Base-by-base conservation (phyloP, 2,329 filamentous ascomycete species). In the Aspergillus clavatus region DNA sequence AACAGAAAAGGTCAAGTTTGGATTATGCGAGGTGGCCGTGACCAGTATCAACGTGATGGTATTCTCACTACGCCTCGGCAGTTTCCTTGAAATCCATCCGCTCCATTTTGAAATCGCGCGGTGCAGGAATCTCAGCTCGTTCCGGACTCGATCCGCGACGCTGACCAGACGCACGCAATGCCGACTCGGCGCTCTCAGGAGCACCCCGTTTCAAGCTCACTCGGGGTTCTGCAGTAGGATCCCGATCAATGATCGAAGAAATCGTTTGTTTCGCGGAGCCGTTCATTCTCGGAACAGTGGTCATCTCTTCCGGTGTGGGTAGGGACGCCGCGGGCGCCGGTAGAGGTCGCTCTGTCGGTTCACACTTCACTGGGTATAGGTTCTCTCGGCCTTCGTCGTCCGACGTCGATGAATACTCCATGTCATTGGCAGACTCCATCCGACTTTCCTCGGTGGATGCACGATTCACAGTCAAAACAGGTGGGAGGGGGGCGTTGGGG, bases 231-330 rank as follows among this genome's bases (percentile, higher is more conserved):
- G 48, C 43, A 22, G 59, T 54, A 0, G 63, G 62, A 5, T 61
- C 57, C 8, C 60, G 59, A 46, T 69, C 66, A 40, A 69, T 68
- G 29, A 69, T 68, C 2, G 66, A 68, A 2, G 64, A 67, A 35
- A 69, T 69, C 18, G 65, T 63, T 31, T 67, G 66, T 51, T 69
- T 69, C 21, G 56, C 62, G 8, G 63, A 65, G 42, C 59, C 55
- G 38, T 62, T 60, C n/a, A 45, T 45, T 22, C 48, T 52, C 12
- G 54, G 48, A 10, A 47, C 37, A 18, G 50, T 45, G 8, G 43
- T 46, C 5, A 42, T 33, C 18, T 42, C 54, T 36, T 54, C 57
- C 41, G 28, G 55, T 21, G 29, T 46, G 33, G 38, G 48, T 45
- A 51, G 47, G 18, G 35, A 47, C 29, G 35, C 47, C 27, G 41